Base-by-base conservation (phyloP, 2,329 filamentous ascomycete genomes). In the Didymella keratinophila region DNA sequence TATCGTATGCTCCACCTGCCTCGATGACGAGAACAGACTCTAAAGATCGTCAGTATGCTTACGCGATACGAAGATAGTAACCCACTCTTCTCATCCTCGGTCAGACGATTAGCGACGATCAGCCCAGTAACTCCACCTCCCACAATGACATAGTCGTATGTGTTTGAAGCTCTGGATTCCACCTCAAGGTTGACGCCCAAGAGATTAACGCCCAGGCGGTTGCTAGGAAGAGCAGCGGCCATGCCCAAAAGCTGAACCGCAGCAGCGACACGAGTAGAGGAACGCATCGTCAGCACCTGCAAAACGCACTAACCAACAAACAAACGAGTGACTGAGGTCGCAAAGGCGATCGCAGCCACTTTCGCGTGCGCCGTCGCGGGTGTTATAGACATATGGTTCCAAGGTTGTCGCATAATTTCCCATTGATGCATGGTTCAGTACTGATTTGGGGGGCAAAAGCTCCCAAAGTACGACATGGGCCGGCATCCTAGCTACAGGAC, bases 11-110 rank as follows among this genome's bases (percentile, higher is more conserved):
- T 16, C 57, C 36, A 43, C 69, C 69, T 28, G 67, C 66, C 56
- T 72, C 69, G n/a, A 72, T 65, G 25, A 72, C 66, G n/a, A 72
- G 63, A n/a, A 71, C 67, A 1, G 61, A 52, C 25, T 66, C 68
- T 72, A 34, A 2, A 46, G 41, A n/a, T 36, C 23, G 56, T 63
- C 43, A 65, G 61, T 27, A 25, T n/a, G 41, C n/a, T 41, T 43
- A 21, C 23, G 23, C 7, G 4, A 16, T 37, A 41, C 14, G 23
- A 21, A 42, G n/a, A 14, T n/a, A 7, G 25, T 11, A 37, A 56
- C 63, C 34, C 47, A 65, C 63, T 65, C 32, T 59, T 61, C 37
- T 47, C 52, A 41, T 63, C 52, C 42, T 70, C 66, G 5, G 61
- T 64, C 47, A 72, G 52, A 2, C 70, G 62, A 30, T 68, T 66